Base-by-base conservation (phyloP, 495 filamentous ascomycete species). In the Podospora pseudopauciseta region DNA sequence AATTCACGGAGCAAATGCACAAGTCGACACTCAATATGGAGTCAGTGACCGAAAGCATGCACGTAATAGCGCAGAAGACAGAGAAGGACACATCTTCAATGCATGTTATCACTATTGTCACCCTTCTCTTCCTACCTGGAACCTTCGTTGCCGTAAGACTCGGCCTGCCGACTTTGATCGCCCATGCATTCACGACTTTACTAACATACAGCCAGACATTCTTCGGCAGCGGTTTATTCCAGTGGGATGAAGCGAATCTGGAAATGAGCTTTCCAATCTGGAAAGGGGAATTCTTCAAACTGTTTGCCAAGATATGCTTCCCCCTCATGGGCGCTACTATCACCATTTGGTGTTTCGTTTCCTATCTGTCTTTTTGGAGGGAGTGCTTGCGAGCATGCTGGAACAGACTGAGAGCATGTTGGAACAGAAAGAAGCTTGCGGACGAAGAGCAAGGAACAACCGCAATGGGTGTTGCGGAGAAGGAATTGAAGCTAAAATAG, bases 141-240 rank as follows among this genome's bases (percentile, higher is more conserved):
- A 61, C 59, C 16, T 61, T 61, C 32, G 27, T 61, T 15, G 59
- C 59, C 59, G 59, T 61, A 61, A 61, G 59, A 61, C 5, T 61
- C 27, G 59, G 59, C 23, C 59, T 61, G 59, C 59, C 59, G 18
- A 7, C 26, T 16, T 13, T 61, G 59, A 5, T 30, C 6, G 59
- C 59, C 32, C 18, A 4, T 6, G 32, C 32, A 28, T 61, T 11
- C 39, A 13, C 39, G 6, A 28, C 23, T 18, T 4, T 61, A 34
- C 59, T 61, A 61, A 61, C 59, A 26, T 61, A 6, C 23, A 23
- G 18, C 16, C 59, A 61, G 59, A 61, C 59, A 18, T 27, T 61
- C 13, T 61, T 61, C 27, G 59, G 59, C 3, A 61, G 59, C 32
- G 59, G 59, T 15, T 30, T 61, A 27, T 61, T 26, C 18, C 59